A percentile compares a stretch with the other conserved stretches of the same genome.
phyloP scores from a whole-genome alignment of 345 rosid species.

The Eucalyptus erythrocorys region DNA sequence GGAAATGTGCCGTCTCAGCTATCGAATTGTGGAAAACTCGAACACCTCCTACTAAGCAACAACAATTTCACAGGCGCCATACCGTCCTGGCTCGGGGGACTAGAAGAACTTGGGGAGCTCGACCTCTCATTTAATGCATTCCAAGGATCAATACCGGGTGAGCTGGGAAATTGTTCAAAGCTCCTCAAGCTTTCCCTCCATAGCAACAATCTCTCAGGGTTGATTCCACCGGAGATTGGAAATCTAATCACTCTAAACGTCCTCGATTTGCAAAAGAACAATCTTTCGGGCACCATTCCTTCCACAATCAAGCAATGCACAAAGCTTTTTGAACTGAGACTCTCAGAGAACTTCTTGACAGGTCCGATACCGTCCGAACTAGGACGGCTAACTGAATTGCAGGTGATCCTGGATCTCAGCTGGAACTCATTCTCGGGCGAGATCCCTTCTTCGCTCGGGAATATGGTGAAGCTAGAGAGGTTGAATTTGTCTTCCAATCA shows the following conservation, averaged over 20 bases:
- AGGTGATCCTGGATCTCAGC: slow-evolving; percentile 74
- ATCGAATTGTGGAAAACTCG: slow-evolving; percentile 34
- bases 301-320: slow-evolving; percentile 49
- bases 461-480: slow-evolving; percentile 53
- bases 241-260: slow-evolving; percentile 61
- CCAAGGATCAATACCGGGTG: slow-evolving; percentile 44
- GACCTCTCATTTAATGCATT: slow-evolving; percentile 67
- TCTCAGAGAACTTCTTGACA: slow-evolving; percentile 47
- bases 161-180: slow-evolving; percentile 52
- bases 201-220: slow-evolving; percentile 48
- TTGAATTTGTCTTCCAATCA: slow-evolving; percentile 62
- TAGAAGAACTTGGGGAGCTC: slow-evolving; percentile 63
- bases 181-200: slow-evolving; percentile 64
- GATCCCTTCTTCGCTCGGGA: slow-evolving; percentile 59
- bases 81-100: slow-evolving; percentile 71
- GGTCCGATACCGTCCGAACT: slow-evolving; percentile 67
- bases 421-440: slow-evolving; percentile 41
- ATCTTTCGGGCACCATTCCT: slow-evolving; percentile 66
- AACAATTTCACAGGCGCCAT: slow-evolving; percentile 47
- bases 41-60: slow-evolving; percentile 51
- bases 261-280: slow-evolving; percentile 61
- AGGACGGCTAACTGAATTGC: slow-evolving; percentile 64
- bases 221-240: slow-evolving; percentile 59
- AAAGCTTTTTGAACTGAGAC: slow-evolving; percentile 70
- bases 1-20: slow-evolving; percentile 47